These are phyloP conservation scores for Senecio squalidus DNA, from an alignment of 140 eudicot species.

Conservation along the genomic window DNA sequence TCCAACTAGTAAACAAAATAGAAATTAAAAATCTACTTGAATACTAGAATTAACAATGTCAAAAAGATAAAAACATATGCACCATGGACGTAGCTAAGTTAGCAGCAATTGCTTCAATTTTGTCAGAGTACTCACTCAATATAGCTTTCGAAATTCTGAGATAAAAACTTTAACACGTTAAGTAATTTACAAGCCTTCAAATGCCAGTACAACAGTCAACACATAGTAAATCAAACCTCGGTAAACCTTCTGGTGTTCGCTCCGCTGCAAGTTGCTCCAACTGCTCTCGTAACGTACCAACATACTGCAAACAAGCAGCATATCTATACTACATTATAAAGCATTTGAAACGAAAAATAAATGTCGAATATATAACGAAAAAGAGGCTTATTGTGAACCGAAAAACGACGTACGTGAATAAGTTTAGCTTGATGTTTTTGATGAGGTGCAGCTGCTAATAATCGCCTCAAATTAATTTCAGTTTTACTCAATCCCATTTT, in stretches of 20 bases:
- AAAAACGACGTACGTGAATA: constrained; percentile 49
- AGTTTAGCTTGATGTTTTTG: constrained; percentile 85
- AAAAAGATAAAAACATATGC: constrained; percentile 16
- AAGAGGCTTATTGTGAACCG: too few relatives aligned
- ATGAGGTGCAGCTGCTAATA: constrained; percentile 78
- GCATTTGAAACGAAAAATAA: too few relatives aligned
- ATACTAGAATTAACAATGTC: too few relatives aligned
- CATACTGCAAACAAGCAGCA: constrained; percentile 52
- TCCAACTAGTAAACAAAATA: too few relatives aligned
- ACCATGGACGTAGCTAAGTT: constrained; percentile 52
- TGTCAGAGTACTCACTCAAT: constrained; percentile 68
- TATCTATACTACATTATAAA: too few relatives aligned
- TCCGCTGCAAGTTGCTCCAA: constrained; percentile 82
- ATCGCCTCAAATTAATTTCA: constrained; percentile 77
- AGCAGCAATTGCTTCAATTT: constrained; percentile 76
- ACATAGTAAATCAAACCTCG: constrained; percentile 39
- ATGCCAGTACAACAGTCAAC: background rate
- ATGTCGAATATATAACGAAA: too few relatives aligned
- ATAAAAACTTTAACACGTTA: background rate
- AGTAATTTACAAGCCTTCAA: too few relatives aligned
- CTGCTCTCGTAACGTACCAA: constrained; percentile 70
- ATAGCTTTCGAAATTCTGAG: constrained; percentile 57
- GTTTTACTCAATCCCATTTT: constrained; percentile 52
- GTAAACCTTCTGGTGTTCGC: constrained; percentile 72
- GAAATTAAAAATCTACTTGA: too few relatives aligned